These are phyloP conservation scores for Tieghemiomyces parasiticus DNA, from an alignment of 192 early-diverging fungal genomes.

Conservation along the genomic window DNA sequence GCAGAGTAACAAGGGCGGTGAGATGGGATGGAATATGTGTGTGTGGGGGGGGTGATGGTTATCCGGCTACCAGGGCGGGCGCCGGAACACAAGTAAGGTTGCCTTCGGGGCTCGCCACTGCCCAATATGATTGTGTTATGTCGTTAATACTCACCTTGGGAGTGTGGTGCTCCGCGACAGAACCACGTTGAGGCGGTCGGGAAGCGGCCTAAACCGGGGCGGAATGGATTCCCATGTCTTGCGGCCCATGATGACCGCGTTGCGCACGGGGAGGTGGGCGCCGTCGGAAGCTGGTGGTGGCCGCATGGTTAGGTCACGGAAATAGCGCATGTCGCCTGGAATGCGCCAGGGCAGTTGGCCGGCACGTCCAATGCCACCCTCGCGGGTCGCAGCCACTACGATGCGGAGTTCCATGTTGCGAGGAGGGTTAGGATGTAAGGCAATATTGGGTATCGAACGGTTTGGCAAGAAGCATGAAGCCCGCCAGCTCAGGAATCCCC, in stretches of 20 bases:
- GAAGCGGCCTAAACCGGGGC: constrained; percentile 59
- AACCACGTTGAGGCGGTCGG: constrained; percentile 68
- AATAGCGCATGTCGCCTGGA: constrained; percentile 71
- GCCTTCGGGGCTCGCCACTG: no score
- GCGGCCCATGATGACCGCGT: constrained; percentile 90
- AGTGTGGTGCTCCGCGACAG: constrained; percentile 46
- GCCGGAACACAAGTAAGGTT: no score
- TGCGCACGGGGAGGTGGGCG: constrained; percentile 20
- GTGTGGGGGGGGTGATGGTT: no score
- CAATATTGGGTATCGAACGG: neutral
- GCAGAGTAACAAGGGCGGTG: no score
- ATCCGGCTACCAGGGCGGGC: no score
- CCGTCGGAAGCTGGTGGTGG: constrained; percentile 9
- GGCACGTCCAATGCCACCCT: constrained; percentile 56
- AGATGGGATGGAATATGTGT: no score
- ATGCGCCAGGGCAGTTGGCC: constrained; percentile 77
- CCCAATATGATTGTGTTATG: no score
- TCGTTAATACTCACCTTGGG: constrained; percentile 11
- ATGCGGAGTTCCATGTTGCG: neutral
- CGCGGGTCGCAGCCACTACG: constrained; percentile 62
- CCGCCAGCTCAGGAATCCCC: no score
- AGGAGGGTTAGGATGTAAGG: neutral
- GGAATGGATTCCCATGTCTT: constrained; percentile 91
- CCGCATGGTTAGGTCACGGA: constrained; percentile 45
- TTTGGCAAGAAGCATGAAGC: neutral